Base-by-base conservation (phyloP, 495 filamentous ascomycete species). In the Xylaria scruposa region DNA sequence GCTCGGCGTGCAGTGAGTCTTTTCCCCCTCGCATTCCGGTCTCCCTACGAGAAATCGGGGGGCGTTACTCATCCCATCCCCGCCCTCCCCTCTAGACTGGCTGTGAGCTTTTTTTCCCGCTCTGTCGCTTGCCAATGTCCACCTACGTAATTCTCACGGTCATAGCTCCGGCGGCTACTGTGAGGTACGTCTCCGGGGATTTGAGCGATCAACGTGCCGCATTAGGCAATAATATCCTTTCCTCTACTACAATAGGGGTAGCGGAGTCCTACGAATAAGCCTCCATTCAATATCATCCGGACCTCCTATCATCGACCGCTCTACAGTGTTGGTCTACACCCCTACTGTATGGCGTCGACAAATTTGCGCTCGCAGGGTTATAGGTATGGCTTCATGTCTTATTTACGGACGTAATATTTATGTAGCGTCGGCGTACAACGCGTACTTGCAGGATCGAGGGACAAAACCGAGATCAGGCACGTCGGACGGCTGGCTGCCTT, bases 391-490 rank as follows among this genome's bases (percentile, higher is more conserved):
- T 58, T 71, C 70, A 75, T 69, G 59, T 65, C 67, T 73, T 70
- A 74, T 76, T 79, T 79, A 79, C 77, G 76, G 76, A 62, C 77
- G 77, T 79, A 79, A 79, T 71, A 71, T 58, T 70, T 58, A 56
- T 64, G 63, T 66, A 63, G 74, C 69, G 71, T 73, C 70, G 76
- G 75, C 74, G 78, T 68, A 77, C 70, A 73, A 74, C 78, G 77
- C 77, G 73, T 75, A 66, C 72, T 74, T 80, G 76, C 76, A 80
- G 78, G 78, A 80, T 78, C 76, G 78, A 78, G 72, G 72, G 70
- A 74, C 73, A 78, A 71, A 77, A 71, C 78, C 74, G 76, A 80
- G 78, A 80, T 80, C 76, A 80, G 75, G 78, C 76, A 75, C 70
- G 73, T 69, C 68, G 72, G 70, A 74, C 78, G 78, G 78, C 75